Percentiles rank a stretch among this genome's conserved stretches.
Conservation (phyloP, 371 early-diverging fungal genomes). For the Funneliformis caledonium region DNA sequence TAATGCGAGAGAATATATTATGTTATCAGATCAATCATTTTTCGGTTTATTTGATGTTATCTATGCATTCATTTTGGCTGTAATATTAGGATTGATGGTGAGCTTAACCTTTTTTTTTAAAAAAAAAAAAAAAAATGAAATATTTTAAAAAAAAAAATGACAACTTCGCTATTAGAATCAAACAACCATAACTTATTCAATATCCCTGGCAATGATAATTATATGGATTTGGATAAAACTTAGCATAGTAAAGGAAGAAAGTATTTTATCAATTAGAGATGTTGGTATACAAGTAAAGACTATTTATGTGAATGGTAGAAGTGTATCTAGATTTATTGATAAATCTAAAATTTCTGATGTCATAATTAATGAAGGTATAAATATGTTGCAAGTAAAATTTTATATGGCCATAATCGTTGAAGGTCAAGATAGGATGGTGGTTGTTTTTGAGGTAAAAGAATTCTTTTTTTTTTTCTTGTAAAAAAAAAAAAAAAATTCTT, state of each 20-base stretch:
- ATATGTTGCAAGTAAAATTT: constrained; percentile 74
- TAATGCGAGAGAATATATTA: constrained; percentile 34
- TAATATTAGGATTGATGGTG: constrained; percentile 10
- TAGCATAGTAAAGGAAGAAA: constrained; percentile 53
- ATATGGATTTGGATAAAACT: constrained; percentile 38
- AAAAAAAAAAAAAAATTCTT: background rate
- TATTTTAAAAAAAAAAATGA: background rate
- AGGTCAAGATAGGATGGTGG: constrained; percentile 64
- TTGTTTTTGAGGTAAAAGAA: constrained; percentile 72
- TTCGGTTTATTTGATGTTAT: constrained; percentile 26
- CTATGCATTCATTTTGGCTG: background rate
- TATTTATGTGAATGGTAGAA: constrained; percentile 59
- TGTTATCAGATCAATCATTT: constrained; percentile 30
- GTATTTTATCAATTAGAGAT: constrained; percentile 63
- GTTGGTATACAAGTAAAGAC: constrained; percentile 77
- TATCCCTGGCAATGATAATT: background rate
- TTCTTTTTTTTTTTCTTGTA: background rate
- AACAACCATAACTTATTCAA: constrained; percentile 14
- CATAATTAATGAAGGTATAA: constrained; percentile 78
- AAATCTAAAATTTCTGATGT: constrained; percentile 64
- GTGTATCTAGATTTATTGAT: constrained; percentile 67
- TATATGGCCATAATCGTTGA: constrained; percentile 74
- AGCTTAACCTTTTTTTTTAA: background rate
- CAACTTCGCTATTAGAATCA: background rate
- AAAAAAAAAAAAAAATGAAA: no score